Conservation (phyloP, 2,329 filamentous ascomycete species). For the Epichloe bromicola region DNA sequence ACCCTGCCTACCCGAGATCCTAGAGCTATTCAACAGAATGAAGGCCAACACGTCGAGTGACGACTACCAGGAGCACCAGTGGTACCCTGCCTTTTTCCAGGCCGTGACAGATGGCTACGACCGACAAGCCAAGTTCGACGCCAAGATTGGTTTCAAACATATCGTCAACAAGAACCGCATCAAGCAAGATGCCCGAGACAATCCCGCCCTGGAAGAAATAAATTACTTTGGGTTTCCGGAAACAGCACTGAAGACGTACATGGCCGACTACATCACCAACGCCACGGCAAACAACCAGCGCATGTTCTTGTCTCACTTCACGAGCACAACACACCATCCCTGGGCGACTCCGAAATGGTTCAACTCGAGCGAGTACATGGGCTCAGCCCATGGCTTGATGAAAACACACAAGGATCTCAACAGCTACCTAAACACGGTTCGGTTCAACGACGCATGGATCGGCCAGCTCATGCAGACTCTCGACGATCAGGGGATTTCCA, state of each 20-base stretch:
- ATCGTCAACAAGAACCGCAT: slow-evolving; percentile 10
- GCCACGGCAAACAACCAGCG: slow-evolving; percentile 16
- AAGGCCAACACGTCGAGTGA: slow-evolving; percentile 5
- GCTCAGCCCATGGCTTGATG: slow-evolving; percentile 5
- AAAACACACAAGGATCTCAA: slow-evolving; percentile 13
- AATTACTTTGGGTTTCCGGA: slow-evolving; percentile 21
- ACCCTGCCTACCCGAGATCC: slow-evolving; percentile 27
- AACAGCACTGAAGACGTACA: slow-evolving; percentile 16
- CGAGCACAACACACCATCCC: slow-evolving; percentile 20
- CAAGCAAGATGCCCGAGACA: slow-evolving; percentile 1
- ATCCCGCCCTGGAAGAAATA: slow-evolving; percentile 12
- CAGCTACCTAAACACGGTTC: slow-evolving; percentile 19
- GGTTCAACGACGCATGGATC: slow-evolving; percentile 20
- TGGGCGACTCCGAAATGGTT: slow-evolving; percentile 14
- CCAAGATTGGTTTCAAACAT: slow-evolving; percentile 11
- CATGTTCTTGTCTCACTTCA: slow-evolving; percentile 20
- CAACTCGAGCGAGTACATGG: slow-evolving; percentile 14
- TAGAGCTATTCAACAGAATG: slow-evolving; percentile 18
- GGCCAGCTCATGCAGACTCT: slow-evolving; percentile 17
- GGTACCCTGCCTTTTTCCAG: slow-evolving; percentile 20
- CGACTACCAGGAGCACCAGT: slow-evolving; percentile 14
- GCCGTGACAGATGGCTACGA: slow-evolving; percentile 19
- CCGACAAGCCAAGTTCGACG: slow-evolving; percentile 13
- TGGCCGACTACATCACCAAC: slow-evolving; percentile 16
- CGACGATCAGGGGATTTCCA: slow-evolving; percentile 19